Evolutionary conservation across 2,329 filamentous ascomycete species (phyloP), one percentile per base, ranked within the genome.

Genomic region (Lachnellula subtilissima): DNA sequence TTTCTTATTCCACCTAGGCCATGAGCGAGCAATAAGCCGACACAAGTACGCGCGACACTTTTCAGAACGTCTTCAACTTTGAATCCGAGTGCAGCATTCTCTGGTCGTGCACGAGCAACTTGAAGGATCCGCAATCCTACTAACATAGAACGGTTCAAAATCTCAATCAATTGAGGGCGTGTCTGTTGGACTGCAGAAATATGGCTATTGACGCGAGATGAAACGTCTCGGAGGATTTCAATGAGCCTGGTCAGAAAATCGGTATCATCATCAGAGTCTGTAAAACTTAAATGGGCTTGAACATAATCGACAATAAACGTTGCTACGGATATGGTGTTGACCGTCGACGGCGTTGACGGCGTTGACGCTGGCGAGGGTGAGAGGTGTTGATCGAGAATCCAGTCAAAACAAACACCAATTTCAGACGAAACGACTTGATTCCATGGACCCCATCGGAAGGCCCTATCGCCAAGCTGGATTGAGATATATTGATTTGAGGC

Each of bases 391-490:
- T 85, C 81, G 11, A 72, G 67, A 35, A 86, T 70, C 67, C 77
- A 82, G 67, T 87, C 84, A 56, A 85, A 72, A n/a, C 84, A 69
- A 40, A 86, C 74, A 2, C 84, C 83, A 19, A 86, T 62, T 61
- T 87, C 83, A 3, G 83, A 85, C 1, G 84, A 86, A 2, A 78
- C 76, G 35, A 75, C 75, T 9, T 79, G 78, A 60, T 82, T 73
- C 84, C 84, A 87, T 2, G 61, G 47, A 7, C 75, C 76, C 84
- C 84, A 87, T 54, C 69, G 70, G 5, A 86, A 73, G 0, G 66
- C 65, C 55, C 79, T 76, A 6, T 76, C 74, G 12, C 75, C 79
- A 6, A 86, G 68, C 32, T 70, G 67, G 55, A 82, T 78, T 8
- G 72, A 74, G 2, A 70, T 64, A 9, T 70, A 64, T 4, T 72